Conservation (phyloP, 2,329 filamentous ascomycete species). For the Aspergillus flavus region DNA sequence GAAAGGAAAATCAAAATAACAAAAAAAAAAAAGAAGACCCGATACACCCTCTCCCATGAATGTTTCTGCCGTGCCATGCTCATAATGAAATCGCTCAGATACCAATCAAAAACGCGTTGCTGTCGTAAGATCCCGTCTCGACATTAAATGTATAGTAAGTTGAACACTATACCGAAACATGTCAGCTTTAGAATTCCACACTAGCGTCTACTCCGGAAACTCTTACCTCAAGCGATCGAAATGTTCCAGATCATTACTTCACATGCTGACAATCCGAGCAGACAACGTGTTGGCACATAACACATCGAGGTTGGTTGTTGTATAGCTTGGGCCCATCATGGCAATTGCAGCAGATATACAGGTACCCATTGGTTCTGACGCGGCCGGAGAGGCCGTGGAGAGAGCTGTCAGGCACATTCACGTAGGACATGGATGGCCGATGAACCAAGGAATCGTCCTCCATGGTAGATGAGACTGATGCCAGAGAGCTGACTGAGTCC, state of each 20-base stretch:
- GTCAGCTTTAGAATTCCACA: not conserved
- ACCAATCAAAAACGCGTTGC: slow-evolving; percentile 2
- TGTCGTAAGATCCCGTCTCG: slow-evolving; percentile 2
- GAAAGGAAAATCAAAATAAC: slow-evolving; percentile 13
- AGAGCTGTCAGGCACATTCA: not conserved
- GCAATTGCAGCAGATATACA: slow-evolving; percentile 45
- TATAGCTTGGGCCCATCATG: slow-evolving; percentile 43
- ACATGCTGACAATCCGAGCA: slow-evolving; percentile 34
- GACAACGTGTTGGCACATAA: slow-evolving; percentile 34
- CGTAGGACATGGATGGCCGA: not conserved
- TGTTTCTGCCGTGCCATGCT: slow-evolving; percentile 6
- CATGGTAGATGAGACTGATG: not conserved
- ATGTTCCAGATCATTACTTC: slow-evolving; percentile 23
- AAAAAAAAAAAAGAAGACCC: slow-evolving; percentile 15
- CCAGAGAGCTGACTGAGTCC: slow-evolving; percentile 2
- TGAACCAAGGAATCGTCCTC: not conserved
- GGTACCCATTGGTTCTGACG: slow-evolving; percentile 18
- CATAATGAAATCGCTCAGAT: slow-evolving; percentile 13
- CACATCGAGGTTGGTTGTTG: slow-evolving; percentile 35
- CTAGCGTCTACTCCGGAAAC: not conserved
- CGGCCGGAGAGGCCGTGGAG: not conserved
- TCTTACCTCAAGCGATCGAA: slow-evolving; percentile 17
- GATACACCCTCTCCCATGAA: slow-evolving; percentile 10
- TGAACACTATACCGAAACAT: not conserved
- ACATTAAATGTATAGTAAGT: not conserved